Evolutionary conservation across 2,329 filamentous ascomycete species (phyloP).

Genomic region (Colletotrichum lupini): DNA sequence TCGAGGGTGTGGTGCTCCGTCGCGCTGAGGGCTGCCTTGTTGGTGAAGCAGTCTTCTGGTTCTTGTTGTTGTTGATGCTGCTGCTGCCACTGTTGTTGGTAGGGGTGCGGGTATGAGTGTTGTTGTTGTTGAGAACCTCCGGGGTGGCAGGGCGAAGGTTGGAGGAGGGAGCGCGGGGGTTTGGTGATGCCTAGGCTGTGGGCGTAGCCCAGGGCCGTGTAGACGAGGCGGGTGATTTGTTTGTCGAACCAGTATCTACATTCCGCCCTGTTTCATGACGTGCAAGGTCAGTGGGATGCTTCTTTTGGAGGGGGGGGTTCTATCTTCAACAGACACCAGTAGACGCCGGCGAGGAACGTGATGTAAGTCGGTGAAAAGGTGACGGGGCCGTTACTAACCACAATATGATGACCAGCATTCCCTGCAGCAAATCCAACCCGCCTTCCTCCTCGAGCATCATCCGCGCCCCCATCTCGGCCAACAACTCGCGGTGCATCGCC

Average conservation of each 20-base stretch:
- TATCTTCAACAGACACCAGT: no score
- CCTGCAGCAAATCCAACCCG: slow-evolving; percentile 57
- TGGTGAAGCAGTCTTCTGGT: slow-evolving; percentile 25
- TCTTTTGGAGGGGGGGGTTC: no score
- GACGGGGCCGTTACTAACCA: slow-evolving; percentile 47
- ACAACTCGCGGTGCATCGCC: slow-evolving; percentile 54
- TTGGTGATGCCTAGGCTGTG: slow-evolving; percentile 52
- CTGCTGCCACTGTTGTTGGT: neutral
- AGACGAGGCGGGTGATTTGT: slow-evolving; percentile 50
- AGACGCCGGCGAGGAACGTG: no score
- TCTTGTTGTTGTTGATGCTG: no score
- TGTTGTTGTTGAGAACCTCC: no score
- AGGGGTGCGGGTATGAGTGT: neutral
- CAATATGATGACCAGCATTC: slow-evolving; percentile 55
- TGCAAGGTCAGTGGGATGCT: neutral
- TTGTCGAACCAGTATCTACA: slow-evolving; percentile 48
- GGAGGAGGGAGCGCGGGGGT: slow-evolving; percentile 30
- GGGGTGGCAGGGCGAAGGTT: neutral
- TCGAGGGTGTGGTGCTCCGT: slow-evolving; percentile 42
- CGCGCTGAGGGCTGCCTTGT: neutral
- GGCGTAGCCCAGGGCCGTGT: slow-evolving; percentile 53
- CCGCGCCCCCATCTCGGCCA: slow-evolving; percentile 54
- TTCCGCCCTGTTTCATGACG: slow-evolving; percentile 44
- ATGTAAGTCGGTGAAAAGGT: no score
- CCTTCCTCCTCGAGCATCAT: slow-evolving; percentile 53